Percentiles rank a stretch among this genome's conserved stretches.
These are phyloP conservation scores for Crithidia sp. DNA, from an alignment of 208 protist genomes.

Conservation along the genomic window DNA sequence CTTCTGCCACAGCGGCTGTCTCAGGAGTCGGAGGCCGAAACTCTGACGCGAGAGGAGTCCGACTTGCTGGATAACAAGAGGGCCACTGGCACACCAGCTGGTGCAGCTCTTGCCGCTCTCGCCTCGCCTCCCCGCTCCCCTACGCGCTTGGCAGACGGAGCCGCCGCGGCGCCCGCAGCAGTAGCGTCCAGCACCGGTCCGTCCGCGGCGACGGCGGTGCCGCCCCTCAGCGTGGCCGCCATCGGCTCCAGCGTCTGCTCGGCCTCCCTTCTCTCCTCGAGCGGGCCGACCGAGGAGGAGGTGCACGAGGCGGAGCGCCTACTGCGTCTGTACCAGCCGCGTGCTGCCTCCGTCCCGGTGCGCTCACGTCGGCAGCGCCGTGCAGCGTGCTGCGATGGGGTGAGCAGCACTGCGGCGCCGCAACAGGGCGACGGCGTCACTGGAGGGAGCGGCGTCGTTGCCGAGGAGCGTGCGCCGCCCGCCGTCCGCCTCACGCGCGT, in stretches of 20 bases:
- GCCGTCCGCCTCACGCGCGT: neutral
- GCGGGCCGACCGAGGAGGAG: constrained; percentile 17
- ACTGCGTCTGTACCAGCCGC: constrained; percentile 34
- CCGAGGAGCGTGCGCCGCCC: neutral
- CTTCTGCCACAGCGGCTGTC: too few species aligned
- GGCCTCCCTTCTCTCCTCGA: neutral
- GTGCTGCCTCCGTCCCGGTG: constrained; percentile 40
- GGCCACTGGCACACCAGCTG: neutral
- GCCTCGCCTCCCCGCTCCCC: neutral
- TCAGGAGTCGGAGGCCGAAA: neutral
- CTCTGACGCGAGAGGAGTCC: neutral
- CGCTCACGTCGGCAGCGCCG: constrained; percentile 23
- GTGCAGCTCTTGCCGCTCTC: neutral
- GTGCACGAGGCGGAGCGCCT: constrained; percentile 26
- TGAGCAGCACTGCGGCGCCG: neutral
- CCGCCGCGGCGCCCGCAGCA: neutral
- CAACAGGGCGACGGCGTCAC: neutral
- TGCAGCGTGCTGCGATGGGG: neutral
- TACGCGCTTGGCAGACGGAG: neutral
- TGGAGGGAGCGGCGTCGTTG: neutral
- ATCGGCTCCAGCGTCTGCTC: constrained; percentile 5
- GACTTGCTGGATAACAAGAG: constrained; percentile 32
- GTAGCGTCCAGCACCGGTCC: neutral
- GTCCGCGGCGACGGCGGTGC: neutral
- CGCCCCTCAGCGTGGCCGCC: constrained; percentile 4